phyloP scores from a whole-genome alignment of 2,329 filamentous ascomycete genomes.

The Penicillium janthinellum region DNA sequence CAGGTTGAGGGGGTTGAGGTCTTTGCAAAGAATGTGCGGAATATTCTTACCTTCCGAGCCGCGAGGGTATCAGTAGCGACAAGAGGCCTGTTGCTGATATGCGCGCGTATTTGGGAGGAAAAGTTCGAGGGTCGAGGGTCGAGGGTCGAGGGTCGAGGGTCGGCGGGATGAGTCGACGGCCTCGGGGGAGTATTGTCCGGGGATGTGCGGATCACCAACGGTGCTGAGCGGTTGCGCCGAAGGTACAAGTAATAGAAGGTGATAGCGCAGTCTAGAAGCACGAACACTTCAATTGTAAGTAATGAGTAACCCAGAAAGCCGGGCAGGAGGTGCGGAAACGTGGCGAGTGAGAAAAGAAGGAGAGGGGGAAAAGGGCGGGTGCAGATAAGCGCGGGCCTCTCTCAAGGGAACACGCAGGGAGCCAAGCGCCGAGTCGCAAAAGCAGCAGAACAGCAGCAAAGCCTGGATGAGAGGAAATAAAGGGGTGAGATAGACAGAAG shows the following conservation, averaged over 20 bases:
- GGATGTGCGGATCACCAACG: slow-evolving; percentile 16
- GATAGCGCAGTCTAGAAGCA: slow-evolving; percentile 1
- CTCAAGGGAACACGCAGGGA: neutral
- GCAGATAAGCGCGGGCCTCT: slow-evolving; percentile 9
- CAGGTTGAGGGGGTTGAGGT: neutral
- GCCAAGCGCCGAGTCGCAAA: slow-evolving; percentile 2
- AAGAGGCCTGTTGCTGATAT: neutral
- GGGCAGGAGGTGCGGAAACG: slow-evolving; percentile 3
- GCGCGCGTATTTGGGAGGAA: neutral
- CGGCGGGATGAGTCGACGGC: slow-evolving; percentile 21
- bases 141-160: neutral
- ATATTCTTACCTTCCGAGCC: slow-evolving; percentile 13
- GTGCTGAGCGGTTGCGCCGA: slow-evolving; percentile 6
- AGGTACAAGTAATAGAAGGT: neutral
- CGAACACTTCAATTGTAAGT: slow-evolving; percentile 11
- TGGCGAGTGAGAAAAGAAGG: slow-evolving; percentile 10
- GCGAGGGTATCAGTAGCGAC: neutral
- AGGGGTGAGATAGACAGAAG: neutral
- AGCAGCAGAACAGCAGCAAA: slow-evolving; percentile 3
- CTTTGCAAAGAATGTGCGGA: slow-evolving; percentile 2
- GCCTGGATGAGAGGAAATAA: neutral
- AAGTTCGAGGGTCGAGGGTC: slow-evolving; percentile 2
- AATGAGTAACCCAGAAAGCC: slow-evolving; percentile 6
- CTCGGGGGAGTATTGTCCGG: slow-evolving; percentile 19
- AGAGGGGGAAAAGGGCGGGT: slow-evolving; percentile 4